Percentiles rank a stretch among this genome's conserved stretches.
Conservation (phyloP, 331 rosid genomes). For the Malus hybrid region DNA sequence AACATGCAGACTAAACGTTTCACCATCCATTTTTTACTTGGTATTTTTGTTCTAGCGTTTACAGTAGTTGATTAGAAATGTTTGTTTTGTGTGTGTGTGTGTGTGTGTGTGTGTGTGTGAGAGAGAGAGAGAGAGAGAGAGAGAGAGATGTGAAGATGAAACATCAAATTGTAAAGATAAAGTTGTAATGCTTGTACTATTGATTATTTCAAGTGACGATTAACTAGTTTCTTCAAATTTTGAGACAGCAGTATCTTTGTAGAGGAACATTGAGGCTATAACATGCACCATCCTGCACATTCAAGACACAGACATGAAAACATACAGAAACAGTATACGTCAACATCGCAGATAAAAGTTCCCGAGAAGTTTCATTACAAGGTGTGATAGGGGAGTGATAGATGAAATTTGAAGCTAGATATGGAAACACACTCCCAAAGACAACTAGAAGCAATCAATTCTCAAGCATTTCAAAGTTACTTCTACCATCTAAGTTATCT, state of each 20-base stretch:
- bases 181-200: neutral
- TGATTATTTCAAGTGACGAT: neutral
- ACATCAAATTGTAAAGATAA: neutral
- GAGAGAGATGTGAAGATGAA: neutral
- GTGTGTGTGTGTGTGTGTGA: neutral
- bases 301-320: neutral
- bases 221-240: neutral
- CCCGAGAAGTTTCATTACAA: neutral
- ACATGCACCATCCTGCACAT: neutral
- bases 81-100: neutral
- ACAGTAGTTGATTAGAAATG: neutral
- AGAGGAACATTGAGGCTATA: neutral
- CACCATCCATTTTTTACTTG: slow-evolving; percentile 7
- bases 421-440: neutral
- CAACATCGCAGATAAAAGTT: neutral
- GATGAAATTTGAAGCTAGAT: neutral
- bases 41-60: neutral
- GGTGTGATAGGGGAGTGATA: neutral
- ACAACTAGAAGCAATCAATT: neutral
- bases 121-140: neutral
- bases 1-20: slow-evolving; percentile 35
- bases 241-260: neutral
- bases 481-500: neutral
- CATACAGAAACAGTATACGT: neutral
- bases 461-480: neutral